Conservation (phyloP, 805 yeast species). For the Suhomyces canberraensis region DNA sequence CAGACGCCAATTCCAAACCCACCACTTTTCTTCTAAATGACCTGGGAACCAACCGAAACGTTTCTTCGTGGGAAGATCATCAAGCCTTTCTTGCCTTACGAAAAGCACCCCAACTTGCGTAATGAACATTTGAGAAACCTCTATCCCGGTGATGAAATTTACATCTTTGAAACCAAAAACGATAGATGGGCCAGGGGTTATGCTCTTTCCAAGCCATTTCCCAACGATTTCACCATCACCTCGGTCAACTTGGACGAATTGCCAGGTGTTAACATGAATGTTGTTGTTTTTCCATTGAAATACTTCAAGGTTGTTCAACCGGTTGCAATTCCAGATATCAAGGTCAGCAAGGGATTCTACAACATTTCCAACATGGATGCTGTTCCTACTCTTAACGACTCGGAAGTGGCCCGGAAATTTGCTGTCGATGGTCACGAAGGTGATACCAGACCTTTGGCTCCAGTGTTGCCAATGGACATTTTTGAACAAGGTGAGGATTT, state of each 20-base stretch:
- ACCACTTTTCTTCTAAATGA: conserved; percentile 15
- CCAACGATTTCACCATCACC: conserved; percentile 63
- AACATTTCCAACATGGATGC: conserved; percentile 22
- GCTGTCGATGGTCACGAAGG: conserved; percentile 5
- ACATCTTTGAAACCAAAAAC: conserved; percentile 60
- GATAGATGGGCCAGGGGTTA: conserved; percentile 81
- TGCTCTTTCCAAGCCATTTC: conserved; percentile 62
- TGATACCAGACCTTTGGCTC: conserved; percentile 23
- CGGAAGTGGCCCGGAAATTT: conserved; percentile 22
- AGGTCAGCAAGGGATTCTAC: conserved; percentile 28
- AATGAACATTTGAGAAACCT: conserved; percentile 47
- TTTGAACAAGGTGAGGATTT: conserved; percentile 41
- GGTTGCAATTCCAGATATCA: conserved; percentile 33
- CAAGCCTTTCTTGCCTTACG: conserved; percentile 41
- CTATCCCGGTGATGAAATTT: conserved; percentile 76
- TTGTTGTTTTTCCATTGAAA: conserved; percentile 61
- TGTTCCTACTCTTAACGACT: conserved; percentile 33
- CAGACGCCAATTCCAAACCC: too few relatives aligned
- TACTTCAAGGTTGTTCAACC: conserved; percentile 46
- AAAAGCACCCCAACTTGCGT: conserved; percentile 36
- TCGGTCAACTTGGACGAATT: conserved; percentile 59
- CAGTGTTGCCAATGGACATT: conserved; percentile 54
- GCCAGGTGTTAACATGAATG: conserved; percentile 51
- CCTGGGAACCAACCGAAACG: conserved; percentile 37
- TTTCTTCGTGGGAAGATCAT: conserved; percentile 37